phyloP scores from a whole-genome alignment of 345 rosid species.

The Punica granatum region DNA sequence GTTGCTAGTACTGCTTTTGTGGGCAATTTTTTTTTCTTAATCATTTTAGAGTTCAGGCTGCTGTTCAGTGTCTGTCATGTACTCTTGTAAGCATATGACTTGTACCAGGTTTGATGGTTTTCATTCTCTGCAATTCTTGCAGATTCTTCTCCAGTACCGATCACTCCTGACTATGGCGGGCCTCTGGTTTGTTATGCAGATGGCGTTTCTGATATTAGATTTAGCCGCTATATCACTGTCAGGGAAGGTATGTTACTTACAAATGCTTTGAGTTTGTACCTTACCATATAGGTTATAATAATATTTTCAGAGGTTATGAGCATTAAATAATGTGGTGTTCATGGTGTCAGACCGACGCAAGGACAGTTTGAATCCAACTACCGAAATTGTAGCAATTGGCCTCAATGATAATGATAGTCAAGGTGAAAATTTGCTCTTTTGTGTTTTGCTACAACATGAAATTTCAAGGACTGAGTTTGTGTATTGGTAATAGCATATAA shows the following conservation, averaged over 20 bases:
- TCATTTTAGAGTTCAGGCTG: not conserved
- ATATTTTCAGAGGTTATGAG: not conserved
- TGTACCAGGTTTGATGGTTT: not conserved
- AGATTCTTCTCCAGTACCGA: conserved; percentile 53
- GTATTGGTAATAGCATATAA: not conserved
- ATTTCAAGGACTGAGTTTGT: not conserved
- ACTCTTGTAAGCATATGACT: not conserved
- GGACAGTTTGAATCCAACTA: conserved; percentile 46
- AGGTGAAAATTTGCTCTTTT: conserved; percentile 32
- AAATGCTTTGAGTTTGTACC: not conserved
- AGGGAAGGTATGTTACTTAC: conserved; percentile 58
- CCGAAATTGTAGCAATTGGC: conserved; percentile 46
- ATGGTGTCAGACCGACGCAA: conserved; percentile 53
- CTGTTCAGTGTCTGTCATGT: not conserved
- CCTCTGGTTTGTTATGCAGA: conserved; percentile 70
- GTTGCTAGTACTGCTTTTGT: not conserved
- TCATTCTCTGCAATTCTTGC: conserved; percentile 10
- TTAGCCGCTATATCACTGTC: conserved; percentile 60
- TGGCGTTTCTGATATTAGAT: conserved; percentile 68
- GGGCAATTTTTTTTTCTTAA: not conserved
- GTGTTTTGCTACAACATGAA: not conserved
- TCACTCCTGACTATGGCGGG: conserved; percentile 77
- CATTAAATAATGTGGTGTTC: not conserved
- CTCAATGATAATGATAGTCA: conserved; percentile 33
- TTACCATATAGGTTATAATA: not conserved